A percentile compares a stretch with the other conserved stretches of the same genome.
Conservation (phyloP, 163 green algal species). For the Scenedesmus sp. region DNA sequence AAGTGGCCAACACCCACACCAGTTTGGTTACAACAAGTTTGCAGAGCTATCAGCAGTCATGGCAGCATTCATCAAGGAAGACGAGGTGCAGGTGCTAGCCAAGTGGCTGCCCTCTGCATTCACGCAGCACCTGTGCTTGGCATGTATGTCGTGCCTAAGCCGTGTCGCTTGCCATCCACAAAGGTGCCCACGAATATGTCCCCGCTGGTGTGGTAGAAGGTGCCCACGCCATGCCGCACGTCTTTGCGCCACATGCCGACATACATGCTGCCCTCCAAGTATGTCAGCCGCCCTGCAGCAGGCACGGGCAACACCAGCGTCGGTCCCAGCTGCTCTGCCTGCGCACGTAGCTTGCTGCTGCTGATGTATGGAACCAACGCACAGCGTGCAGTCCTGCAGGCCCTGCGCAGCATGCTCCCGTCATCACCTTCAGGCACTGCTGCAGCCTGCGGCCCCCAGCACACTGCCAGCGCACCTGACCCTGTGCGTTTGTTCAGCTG, state of each 20-base stretch:
- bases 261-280: constrained; percentile 72
- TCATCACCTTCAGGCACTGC: neutral
- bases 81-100: neutral
- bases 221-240: constrained; percentile 68
- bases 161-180: constrained; percentile 70
- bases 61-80: neutral
- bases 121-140: constrained; percentile 42
- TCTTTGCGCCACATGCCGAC: constrained; percentile 75
- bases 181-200: constrained; percentile 76
- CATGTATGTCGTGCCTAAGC: constrained; percentile 77
- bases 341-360: neutral
- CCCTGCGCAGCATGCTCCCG: no score
- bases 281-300: constrained; percentile 53
- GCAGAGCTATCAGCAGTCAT: neutral
- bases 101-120: neutral
- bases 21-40: neutral
- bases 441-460: neutral
- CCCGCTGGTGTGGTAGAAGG: constrained; percentile 33
- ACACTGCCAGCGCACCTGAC: constrained; percentile 37
- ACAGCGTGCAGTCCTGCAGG: no score
- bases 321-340: neutral
- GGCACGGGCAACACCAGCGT: neutral
- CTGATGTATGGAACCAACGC: neutral
- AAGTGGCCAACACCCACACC: neutral
- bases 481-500: constrained; percentile 62